Conservation (phyloP, 176 grass and related monocot genomes). For the Elymus sibiricus region DNA sequence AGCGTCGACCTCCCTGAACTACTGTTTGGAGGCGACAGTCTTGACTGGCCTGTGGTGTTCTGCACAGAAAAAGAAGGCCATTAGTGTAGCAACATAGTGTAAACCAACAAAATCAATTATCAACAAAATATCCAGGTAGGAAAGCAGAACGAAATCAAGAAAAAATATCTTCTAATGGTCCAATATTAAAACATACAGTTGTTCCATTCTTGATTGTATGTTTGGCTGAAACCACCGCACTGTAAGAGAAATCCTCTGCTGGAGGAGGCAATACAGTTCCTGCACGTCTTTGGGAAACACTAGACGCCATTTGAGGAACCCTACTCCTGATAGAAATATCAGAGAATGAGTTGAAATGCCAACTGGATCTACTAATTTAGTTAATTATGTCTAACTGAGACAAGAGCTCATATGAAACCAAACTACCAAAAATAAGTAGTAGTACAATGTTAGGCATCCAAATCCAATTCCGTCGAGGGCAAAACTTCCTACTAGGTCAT, state of each 20-base stretch:
- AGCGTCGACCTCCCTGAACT: slow-evolving; percentile 71
- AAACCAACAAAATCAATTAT: slow-evolving; percentile 20
- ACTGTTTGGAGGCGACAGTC: slow-evolving; percentile 67
- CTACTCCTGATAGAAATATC: slow-evolving; percentile 65
- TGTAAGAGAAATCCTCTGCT: slow-evolving; percentile 72
- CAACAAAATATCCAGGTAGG: background rate
- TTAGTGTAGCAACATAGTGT: slow-evolving; percentile 13
- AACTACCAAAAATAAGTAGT: slow-evolving; percentile 10
- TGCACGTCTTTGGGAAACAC: slow-evolving; percentile 65
- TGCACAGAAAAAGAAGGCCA: slow-evolving; percentile 34
- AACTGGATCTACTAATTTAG: slow-evolving; percentile 18
- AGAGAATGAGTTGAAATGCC: slow-evolving; percentile 10
- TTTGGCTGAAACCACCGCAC: slow-evolving; percentile 48
- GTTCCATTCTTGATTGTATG: slow-evolving; percentile 58
- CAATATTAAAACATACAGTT: slow-evolving; percentile 47
- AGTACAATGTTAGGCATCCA: background rate
- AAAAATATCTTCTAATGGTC: slow-evolving; percentile 10
- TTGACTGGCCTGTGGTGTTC: slow-evolving; percentile 55
- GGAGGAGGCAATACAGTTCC: slow-evolving; percentile 83
- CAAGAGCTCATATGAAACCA: background rate
- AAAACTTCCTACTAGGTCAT: slow-evolving; percentile 4
- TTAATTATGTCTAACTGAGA: background rate
- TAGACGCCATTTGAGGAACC: slow-evolving; percentile 83
- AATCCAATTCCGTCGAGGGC: background rate
- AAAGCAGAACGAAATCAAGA: slow-evolving; percentile 12